Conservation (phyloP, 2,329 filamentous ascomycete genomes). For the Colletotrichum sp. region DNA sequence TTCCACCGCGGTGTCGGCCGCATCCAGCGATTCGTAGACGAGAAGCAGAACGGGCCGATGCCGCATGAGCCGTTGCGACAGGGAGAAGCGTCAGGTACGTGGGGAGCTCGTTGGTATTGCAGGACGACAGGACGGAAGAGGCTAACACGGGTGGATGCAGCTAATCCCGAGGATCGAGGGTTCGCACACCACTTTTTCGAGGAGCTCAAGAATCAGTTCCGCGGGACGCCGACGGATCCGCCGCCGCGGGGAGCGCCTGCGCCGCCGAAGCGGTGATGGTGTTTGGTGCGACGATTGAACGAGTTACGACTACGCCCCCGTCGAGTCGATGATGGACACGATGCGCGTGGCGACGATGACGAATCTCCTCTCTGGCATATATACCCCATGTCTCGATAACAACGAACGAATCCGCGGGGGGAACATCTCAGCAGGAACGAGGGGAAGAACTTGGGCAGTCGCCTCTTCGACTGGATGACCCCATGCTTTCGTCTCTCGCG, state of each 20-base stretch:
- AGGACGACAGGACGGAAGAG: background rate
- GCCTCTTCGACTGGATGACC: background rate
- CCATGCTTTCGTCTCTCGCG: background rate
- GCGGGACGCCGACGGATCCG: slow-evolving; percentile 47
- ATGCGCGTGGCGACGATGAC: background rate
- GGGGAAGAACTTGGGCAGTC: background rate
- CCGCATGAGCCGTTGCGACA: slow-evolving; percentile 55
- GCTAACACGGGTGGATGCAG: background rate
- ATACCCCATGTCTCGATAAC: background rate
- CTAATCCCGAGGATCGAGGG: slow-evolving; percentile 7
- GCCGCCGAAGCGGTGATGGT: slow-evolving; percentile 23
- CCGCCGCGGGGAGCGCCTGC: slow-evolving; percentile 23
- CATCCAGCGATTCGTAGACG: slow-evolving; percentile 56
- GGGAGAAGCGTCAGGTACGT: slow-evolving; percentile 56
- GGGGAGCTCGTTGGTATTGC: background rate
- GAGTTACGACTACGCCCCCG: background rate
- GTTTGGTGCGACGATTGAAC: background rate
- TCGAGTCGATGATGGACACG: background rate
- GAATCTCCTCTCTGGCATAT: background rate
- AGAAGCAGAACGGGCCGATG: slow-evolving; percentile 52
- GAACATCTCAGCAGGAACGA: background rate
- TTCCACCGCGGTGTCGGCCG: slow-evolving; percentile 58
- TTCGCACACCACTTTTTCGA: slow-evolving; percentile 48
- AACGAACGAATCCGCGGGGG: background rate
- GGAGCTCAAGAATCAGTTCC: slow-evolving; percentile 55